These are phyloP conservation scores for Venturia pyrina DNA, from an alignment of 2,329 filamentous ascomycete genomes.

Conservation along the genomic window DNA sequence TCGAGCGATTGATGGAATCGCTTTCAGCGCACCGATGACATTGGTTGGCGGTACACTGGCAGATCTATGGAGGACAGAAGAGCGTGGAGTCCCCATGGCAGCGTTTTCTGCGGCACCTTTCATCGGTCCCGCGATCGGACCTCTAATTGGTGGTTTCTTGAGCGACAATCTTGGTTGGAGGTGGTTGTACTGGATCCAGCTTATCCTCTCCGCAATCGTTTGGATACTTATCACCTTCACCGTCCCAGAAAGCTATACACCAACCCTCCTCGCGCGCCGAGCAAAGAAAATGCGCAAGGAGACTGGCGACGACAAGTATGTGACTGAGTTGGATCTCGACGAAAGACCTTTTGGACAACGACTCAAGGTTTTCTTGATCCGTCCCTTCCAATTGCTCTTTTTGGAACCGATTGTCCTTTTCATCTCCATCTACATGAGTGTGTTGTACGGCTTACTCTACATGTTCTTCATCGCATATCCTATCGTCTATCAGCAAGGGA, in stretches of 20 bases:
- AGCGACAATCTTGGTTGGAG: constrained; percentile 63
- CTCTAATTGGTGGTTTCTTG: constrained; percentile 64
- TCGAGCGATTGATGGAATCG: constrained; percentile 69
- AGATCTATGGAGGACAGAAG: constrained; percentile 76
- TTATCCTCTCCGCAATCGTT: constrained; percentile 61
- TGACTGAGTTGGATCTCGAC: constrained; percentile 75
- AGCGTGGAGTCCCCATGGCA: constrained; percentile 79
- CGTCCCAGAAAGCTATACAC: constrained; percentile 83
- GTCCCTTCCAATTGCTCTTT: constrained; percentile 80
- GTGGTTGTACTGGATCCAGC: constrained; percentile 80
- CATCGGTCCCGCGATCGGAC: constrained; percentile 60
- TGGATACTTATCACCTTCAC: constrained; percentile 76
- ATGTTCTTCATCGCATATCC: constrained; percentile 54
- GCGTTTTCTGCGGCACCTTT: constrained; percentile 77
- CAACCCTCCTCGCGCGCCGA: constrained; percentile 60
- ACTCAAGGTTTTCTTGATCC: constrained; percentile 63
- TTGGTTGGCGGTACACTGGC: constrained; percentile 73
- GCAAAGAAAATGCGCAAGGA: constrained; percentile 62
- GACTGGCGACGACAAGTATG: constrained; percentile 56
- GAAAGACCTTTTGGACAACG: constrained; percentile 57
- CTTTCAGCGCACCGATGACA: constrained; percentile 79
- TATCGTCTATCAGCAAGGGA: constrained; percentile 65
- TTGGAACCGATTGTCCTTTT: constrained; percentile 76
- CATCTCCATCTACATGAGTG: constrained; percentile 76
- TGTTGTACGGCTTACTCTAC: constrained; percentile 64